A percentile compares a stretch with the other conserved stretches of the same genome.
These are phyloP conservation scores for Tolypocladium tundrense DNA, from an alignment of 2,329 filamentous ascomycete genomes.

Conservation along the genomic window DNA sequence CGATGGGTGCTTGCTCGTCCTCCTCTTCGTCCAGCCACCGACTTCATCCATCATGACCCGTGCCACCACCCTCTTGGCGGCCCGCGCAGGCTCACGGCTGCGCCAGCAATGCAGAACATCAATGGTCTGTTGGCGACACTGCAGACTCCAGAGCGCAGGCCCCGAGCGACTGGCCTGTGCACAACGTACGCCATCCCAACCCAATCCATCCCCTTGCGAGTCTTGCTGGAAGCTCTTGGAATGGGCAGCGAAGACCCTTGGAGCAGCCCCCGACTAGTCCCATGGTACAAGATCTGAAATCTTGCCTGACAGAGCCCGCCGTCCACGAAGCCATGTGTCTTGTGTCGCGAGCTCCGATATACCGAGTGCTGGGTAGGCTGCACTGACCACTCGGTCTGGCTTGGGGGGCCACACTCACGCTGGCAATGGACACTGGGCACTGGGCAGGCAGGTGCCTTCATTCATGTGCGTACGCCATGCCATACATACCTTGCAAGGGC, in stretches of 20 bases:
- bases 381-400: not conserved
- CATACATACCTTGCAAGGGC: not conserved
- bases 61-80: not conserved
- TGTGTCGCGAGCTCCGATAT: conserved; percentile 1
- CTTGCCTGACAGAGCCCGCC: conserved; percentile 2
- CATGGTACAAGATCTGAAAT: conserved; percentile 6
- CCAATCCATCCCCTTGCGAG: not conserved
- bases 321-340: conserved; percentile 1
- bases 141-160: not conserved
- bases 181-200: not conserved
- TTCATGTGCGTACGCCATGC: not conserved
- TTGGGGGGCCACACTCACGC: not conserved
- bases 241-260: conserved; percentile 1
- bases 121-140: conserved; percentile 2
- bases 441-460: not conserved
- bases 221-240: not conserved
- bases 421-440: not conserved
- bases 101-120: conserved; percentile 4
- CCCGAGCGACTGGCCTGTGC: not conserved
- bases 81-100: not conserved
- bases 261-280: not conserved
- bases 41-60: conserved; percentile 1
- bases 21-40: conserved; percentile 2
- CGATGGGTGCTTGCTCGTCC: conserved; percentile 2
- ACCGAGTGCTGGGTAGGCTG: not conserved